Base-by-base conservation (phyloP, 225 moss, liverwort and hornwort genomes). In the Sphagnum tenellum region DNA sequence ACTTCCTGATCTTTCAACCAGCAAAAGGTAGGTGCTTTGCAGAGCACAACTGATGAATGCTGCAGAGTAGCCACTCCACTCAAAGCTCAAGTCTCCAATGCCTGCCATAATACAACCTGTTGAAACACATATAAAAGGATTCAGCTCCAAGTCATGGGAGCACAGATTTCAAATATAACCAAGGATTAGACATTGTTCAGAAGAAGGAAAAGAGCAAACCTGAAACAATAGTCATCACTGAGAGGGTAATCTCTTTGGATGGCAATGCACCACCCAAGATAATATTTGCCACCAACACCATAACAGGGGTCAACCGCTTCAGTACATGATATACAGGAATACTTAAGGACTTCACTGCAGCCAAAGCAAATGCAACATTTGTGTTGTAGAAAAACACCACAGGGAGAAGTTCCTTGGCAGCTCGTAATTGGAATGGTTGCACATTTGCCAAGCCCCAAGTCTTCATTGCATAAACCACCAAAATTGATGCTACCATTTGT, bases 351-450 rank as follows among this genome's bases (percentile, higher is more conserved):
- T 78, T 76, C 72, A 85, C 85, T 71, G 85, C 81, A 55, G 78
- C 81, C 67, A 85, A 81, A 60, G 81, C 85, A 73, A 85, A 85
- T 8, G 78, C 85, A 53, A 85, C 85, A 57, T 85, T 85, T 11
- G 85, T 81, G 60, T 85, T 81, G 74, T 85, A 85, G 58, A 85
- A 85, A 54, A 85, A 85, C 44, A 85, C 81, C 51, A 85, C 76
- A 55, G 78, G 85, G 55, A 85, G 61, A 50, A 85, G 78, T 6
- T 71, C 78, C 49, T 46, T 76, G 0, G 85, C 85, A 74, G 81
- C 85, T 85, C 78, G 76, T 74, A 78, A 68, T 49, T 81, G 85
- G 65, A 81, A 62, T 9, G 85, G 85, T 64, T 76, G 85, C 72
- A 81, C 69, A 52, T 71, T 76, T 14, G 78, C 71, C 53, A 81